Base-by-base conservation (phyloP, 352 stramenopile genomes). In the Phytophthora syringae region DNA sequence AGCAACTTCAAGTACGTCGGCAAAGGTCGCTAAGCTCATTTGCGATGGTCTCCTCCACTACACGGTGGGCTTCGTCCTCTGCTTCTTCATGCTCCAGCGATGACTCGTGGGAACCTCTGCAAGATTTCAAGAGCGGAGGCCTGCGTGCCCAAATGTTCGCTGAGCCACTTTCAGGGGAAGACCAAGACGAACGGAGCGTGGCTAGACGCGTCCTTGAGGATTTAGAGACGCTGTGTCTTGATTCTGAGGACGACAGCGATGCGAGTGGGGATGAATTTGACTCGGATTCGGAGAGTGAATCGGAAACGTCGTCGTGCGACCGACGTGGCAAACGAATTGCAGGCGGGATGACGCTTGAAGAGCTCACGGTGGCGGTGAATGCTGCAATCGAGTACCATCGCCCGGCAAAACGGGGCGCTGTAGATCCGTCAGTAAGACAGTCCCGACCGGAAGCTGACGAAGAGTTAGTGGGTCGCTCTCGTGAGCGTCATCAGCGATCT, bases 301-400 rank as follows among this genome's bases (percentile, higher is more conserved):
- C 40, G 1, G 49, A 56, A 5, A 45, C 6, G 10, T 67, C 55
- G 0, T 65, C 34, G 12, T 12, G 28, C 5, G 60, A 43, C 9
- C 43, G 42, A 20, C 24, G 27, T 32, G 11, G 28, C 37, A 52
- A 30, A 51, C 27, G 47, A 43, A 42, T 25, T 27, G 49, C 51
- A 42, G 47, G 48, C 24, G 64, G 62, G 9, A 74, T 84, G 40
- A 79, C 60, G 15, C 58, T 89, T 3, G 71, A 88, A 27, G 82
- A 90, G 63, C 68, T 88, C 37, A 69, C 64, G 2, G 50, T 90
- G 22, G 80, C 79, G 21, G 47, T 90, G 28, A 82, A 89, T 25
- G 79, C 77, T 32, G 79, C 82, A 11, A 90, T 90, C 28, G 67
- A 80, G 11, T 80, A 80, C 7, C 74, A 88, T 59, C 59, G 51